Conservation (phyloP, 1,139 yeast species). For the Taiozyma sp. region DNA sequence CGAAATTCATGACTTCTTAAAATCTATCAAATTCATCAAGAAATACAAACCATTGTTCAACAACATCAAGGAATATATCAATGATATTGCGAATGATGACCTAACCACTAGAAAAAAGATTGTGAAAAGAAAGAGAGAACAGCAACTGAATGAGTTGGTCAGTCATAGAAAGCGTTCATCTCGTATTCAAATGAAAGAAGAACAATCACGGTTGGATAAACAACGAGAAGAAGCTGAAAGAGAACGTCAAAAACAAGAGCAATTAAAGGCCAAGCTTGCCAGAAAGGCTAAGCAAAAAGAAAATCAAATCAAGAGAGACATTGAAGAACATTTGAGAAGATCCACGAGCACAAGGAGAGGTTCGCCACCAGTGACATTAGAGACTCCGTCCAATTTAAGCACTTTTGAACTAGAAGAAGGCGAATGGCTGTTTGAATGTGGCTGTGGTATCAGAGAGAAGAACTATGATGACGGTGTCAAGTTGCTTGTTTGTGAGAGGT, state of each 20-base stretch:
- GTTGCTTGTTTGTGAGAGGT: conserved; percentile 33
- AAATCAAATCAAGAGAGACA: conserved; percentile 15
- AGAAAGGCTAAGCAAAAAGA: conserved; percentile 23
- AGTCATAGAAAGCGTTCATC: conserved; percentile 47
- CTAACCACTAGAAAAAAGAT: conserved; percentile 39
- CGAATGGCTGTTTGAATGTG: conserved; percentile 37
- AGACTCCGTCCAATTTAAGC: conserved; percentile 8
- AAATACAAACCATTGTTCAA: conserved; percentile 19
- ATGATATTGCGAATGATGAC: conserved; percentile 28
- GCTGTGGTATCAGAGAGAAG: conserved; percentile 34
- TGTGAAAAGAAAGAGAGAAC: conserved; percentile 41
- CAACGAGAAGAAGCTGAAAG: conserved; percentile 21
- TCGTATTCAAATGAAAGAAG: conserved; percentile 45
- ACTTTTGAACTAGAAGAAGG: conserved; percentile 20
- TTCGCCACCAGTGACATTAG: conserved; percentile 6
- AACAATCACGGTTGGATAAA: conserved; percentile 33
- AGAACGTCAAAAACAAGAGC: conserved; percentile 19
- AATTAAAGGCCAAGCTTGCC: conserved; percentile 16
- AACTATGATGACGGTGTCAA: conserved; percentile 36
- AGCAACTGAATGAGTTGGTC: conserved; percentile 42
- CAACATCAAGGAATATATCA: conserved; percentile 18
- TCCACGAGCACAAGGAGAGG: conserved; percentile 18
- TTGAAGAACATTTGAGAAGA: conserved; percentile 19
- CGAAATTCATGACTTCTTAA: conserved; percentile 22
- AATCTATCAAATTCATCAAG: conserved; percentile 16